Conservation (phyloP, 2,329 filamentous ascomycete species). For the Colletotrichum gloeosporioides region DNA sequence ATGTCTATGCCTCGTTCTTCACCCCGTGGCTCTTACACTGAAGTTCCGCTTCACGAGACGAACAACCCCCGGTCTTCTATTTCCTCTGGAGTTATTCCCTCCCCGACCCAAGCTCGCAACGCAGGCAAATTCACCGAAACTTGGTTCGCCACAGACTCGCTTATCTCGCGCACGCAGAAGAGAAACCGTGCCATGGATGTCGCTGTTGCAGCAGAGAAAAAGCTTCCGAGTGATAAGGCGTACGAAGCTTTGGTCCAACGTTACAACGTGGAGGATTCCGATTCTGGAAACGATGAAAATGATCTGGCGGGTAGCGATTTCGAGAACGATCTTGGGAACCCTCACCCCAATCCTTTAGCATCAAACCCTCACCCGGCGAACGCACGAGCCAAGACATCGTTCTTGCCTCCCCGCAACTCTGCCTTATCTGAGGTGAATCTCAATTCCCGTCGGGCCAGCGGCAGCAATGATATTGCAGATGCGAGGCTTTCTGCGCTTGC, state of each 20-base stretch:
- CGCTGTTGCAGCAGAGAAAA: slow-evolving; percentile 35
- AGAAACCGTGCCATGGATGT: slow-evolving; percentile 50
- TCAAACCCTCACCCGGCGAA: slow-evolving; percentile 47
- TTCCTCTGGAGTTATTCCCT: slow-evolving; percentile 12
- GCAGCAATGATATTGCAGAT: slow-evolving; percentile 53
- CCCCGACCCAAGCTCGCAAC: slow-evolving; percentile 35
- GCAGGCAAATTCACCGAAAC: slow-evolving; percentile 57
- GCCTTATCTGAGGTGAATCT: slow-evolving; percentile 51
- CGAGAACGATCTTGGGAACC: slow-evolving; percentile 25
- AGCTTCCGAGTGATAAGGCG: slow-evolving; percentile 31
- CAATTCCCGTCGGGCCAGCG: slow-evolving; percentile 48
- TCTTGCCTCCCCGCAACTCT: slow-evolving; percentile 29
- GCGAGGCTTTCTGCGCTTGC: slow-evolving; percentile 28
- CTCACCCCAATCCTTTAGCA: slow-evolving; percentile 58
- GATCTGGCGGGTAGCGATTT: slow-evolving; percentile 26
- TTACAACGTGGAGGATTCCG: slow-evolving; percentile 47
- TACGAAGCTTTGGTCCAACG: slow-evolving; percentile 54
- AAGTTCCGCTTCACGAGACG: slow-evolving; percentile 51
- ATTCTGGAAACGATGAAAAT: slow-evolving; percentile 42
- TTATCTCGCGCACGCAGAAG: slow-evolving; percentile 59
- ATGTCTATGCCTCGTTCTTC: slow-evolving; percentile 44
- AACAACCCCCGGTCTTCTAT: slow-evolving; percentile 1
- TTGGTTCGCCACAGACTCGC: slow-evolving; percentile 60
- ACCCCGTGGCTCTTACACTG: slow-evolving; percentile 52
- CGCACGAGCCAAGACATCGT: slow-evolving; percentile 34